Evolutionary conservation across 2,329 filamentous ascomycete species (phyloP), one percentile per base, ranked within the genome.

Genomic region (Rhinocladiella similis): DNA sequence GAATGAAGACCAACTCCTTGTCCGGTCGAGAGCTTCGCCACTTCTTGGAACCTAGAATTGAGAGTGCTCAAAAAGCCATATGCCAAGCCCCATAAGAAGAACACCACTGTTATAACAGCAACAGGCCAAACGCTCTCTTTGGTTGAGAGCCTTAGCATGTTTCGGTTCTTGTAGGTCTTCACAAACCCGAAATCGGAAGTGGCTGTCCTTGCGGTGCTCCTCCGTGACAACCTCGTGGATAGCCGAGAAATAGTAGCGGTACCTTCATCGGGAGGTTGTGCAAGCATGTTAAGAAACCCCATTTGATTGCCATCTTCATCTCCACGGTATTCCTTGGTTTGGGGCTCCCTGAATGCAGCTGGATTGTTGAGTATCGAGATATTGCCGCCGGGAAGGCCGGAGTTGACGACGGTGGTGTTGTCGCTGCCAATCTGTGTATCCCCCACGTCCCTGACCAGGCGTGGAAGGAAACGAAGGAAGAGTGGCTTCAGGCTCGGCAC

Each of bases 401-500:
- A 3, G 10, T 39, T 19, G 41, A 68, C 19, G 12, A 39, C 27
- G 39, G 61, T 58, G 20, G 58, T 41, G 46, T 59, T 56, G 56
- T 57, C 50, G 47, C 52, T 47, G 27, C 45, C 39, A 10, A 47
- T 62, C 48, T 48, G 25, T 20, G 45, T 42, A 43, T 75, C 72
- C 19, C 65, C 68, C 2, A 69, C 67, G 63, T 83, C 81, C 46
- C 79, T 77, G 46, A 86, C 75, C 71, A 85, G 73, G 47, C 75
- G 76, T 4, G 83, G 83, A 33, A 84, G 64, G 54, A 85, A 78
- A 10, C 81, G 75, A 39, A 89, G 83, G 53, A 93, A 85, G 5
- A 97, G 77, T 1, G 93, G 92, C 69, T 97, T 97, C 60, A 97
- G 76, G 0, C 89, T 93, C 7, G 93, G 93, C n/a, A 97, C 89